phyloP scores from a whole-genome alignment of 257 asterid species.

The Cruciata laevipes region DNA sequence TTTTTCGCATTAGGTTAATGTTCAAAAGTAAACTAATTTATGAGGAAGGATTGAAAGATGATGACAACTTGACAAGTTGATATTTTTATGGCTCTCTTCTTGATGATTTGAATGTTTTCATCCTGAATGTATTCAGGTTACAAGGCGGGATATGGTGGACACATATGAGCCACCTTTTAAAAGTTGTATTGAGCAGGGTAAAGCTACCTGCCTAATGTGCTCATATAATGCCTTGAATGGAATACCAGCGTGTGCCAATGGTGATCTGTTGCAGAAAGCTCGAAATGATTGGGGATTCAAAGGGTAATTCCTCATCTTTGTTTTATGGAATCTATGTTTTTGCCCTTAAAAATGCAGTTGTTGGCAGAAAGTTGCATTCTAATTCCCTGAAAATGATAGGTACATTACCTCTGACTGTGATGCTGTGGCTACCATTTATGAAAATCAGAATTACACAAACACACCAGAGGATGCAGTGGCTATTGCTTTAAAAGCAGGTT shows the following conservation, averaged over 20 bases:
- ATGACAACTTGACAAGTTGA: not conserved
- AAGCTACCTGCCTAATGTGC: conserved; percentile 96
- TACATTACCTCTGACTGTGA: conserved; percentile 90
- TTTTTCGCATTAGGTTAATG: not conserved
- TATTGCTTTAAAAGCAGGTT: conserved; percentile 85
- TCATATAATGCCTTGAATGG: conserved; percentile 82
- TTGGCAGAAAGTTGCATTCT: conserved; percentile 13
- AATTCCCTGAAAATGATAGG: conserved; percentile 28
- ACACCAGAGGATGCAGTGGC: conserved; percentile 82
- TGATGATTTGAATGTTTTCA: conserved; percentile 11
- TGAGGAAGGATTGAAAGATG: not conserved
- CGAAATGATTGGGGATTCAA: conserved; percentile 74
- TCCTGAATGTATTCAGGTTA: conserved; percentile 42
- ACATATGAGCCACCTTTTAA: conserved; percentile 80
- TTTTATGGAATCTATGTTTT: not conserved
- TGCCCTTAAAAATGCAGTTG: conserved; percentile 6
- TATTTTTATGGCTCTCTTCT: not conserved
- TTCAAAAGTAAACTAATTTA: no score
- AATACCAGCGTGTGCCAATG: conserved; percentile 77
- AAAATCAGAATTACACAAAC: conserved; percentile 57
- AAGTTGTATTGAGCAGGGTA: conserved; percentile 70
- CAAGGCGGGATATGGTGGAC: conserved; percentile 81
- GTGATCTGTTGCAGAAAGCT: conserved; percentile 62
- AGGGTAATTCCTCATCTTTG: conserved; percentile 46
- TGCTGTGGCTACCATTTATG: conserved; percentile 86